Evolutionary conservation across 768 basidiomycete genomes (phyloP).

Genomic region (Podaxis pistillaris): DNA sequence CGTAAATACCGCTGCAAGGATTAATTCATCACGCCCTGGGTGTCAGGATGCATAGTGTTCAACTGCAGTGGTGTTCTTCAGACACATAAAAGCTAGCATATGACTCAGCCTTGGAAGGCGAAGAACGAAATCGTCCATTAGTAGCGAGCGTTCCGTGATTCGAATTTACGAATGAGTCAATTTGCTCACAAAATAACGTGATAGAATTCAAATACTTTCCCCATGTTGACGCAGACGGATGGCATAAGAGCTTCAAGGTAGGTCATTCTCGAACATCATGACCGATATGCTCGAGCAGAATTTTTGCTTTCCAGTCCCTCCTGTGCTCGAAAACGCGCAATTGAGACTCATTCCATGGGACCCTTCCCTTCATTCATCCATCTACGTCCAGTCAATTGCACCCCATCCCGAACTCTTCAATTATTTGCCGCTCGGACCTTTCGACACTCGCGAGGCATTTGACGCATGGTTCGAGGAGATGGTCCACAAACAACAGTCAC

Average conservation of each 20-base stretch:
- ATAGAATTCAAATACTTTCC: no score
- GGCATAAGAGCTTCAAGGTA: neutral
- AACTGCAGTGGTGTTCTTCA: no score
- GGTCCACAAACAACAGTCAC: conserved; percentile 31
- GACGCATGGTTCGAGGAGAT: conserved; percentile 31
- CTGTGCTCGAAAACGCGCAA: conserved; percentile 43
- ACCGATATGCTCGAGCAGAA: conserved; percentile 31
- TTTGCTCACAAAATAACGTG: no score
- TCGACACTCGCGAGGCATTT: conserved; percentile 35
- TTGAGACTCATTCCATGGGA: conserved; percentile 44
- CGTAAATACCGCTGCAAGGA: no score
- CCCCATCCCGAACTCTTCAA: conserved; percentile 41
- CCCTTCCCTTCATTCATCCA: conserved; percentile 34
- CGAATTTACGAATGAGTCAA: no score
- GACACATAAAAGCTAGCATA: no score
- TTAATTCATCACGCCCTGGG: no score
- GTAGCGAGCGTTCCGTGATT: no score
- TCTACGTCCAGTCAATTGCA: conserved; percentile 41
- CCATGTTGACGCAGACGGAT: neutral
- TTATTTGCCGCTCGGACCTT: conserved; percentile 54
- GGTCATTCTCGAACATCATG: neutral
- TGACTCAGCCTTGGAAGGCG: no score
- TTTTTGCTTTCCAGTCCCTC: conserved; percentile 48
- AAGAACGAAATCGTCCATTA: no score
- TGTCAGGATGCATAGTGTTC: no score